Evolutionary conservation across 2,329 filamentous ascomycete species (phyloP).

Genomic region (Fusarium buxicola): DNA sequence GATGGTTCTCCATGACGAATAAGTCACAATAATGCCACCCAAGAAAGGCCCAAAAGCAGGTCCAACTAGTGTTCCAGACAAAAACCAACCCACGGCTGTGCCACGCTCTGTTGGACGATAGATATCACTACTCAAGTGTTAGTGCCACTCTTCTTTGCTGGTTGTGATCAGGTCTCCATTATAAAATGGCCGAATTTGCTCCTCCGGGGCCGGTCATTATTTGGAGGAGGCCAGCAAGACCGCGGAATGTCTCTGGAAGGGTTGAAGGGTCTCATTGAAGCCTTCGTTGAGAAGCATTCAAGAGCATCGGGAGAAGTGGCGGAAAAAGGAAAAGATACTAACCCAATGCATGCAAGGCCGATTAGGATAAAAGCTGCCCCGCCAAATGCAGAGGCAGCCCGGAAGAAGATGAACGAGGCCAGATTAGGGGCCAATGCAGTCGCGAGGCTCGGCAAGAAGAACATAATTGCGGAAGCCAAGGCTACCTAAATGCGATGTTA

Average conservation of each 20-base stretch:
- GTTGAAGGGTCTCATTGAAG: too few species aligned
- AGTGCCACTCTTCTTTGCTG: slow-evolving; percentile 5
- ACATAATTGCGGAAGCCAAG: slow-evolving; percentile 69
- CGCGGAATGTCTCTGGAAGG: too few species aligned
- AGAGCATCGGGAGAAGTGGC: background rate
- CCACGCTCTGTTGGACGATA: slow-evolving; percentile 75
- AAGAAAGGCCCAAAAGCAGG: slow-evolving; percentile 78
- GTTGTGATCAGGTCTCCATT: background rate
- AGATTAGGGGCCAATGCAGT: slow-evolving; percentile 79
- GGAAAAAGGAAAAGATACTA: slow-evolving; percentile 40
- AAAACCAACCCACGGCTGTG: slow-evolving; percentile 79
- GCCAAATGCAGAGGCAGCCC: slow-evolving; percentile 79
- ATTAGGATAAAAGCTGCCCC: slow-evolving; percentile 80
- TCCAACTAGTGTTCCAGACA: slow-evolving; percentile 77
- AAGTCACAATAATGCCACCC: slow-evolving; percentile 82
- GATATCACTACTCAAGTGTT: slow-evolving; percentile 60
- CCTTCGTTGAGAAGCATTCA: too few species aligned
- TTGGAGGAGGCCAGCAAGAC: too few species aligned
- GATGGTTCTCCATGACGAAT: slow-evolving; percentile 77
- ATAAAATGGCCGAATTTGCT: background rate
- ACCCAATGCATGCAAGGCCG: slow-evolving; percentile 76
- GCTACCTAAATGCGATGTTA: slow-evolving; percentile 47
- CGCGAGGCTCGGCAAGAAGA: slow-evolving; percentile 76
- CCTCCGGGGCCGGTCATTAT: background rate
- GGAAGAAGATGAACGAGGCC: slow-evolving; percentile 77